phyloP scores from a whole-genome alignment of 139 green algal species.

The Chlorella ohadii region DNA sequence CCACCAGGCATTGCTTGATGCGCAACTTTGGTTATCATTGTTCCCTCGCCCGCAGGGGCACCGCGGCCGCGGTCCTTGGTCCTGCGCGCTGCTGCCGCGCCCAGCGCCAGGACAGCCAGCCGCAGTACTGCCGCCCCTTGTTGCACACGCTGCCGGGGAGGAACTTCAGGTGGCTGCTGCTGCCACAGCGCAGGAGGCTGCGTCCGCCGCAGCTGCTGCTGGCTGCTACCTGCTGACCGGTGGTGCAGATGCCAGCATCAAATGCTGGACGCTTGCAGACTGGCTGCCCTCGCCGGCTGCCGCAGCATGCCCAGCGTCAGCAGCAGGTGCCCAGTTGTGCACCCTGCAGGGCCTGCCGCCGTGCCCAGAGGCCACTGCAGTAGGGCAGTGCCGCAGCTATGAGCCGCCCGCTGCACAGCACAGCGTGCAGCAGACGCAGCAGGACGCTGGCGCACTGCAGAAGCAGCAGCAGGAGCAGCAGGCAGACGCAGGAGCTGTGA shows the following conservation, averaged over 20 bases:
- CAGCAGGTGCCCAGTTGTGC: not conserved
- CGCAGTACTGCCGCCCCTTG: too few relatives aligned
- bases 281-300: slow-evolving; percentile 20
- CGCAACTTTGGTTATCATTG: not conserved
- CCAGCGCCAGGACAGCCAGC: not conserved
- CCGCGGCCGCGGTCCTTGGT: slow-evolving; percentile 47
- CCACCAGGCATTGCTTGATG: too few relatives aligned
- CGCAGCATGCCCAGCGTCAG: not conserved
- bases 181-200: not conserved
- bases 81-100: not conserved
- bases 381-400: slow-evolving; percentile 58
- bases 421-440: not conserved
- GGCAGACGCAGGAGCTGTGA: not conserved
- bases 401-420: not conserved
- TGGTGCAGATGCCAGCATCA: slow-evolving; percentile 52
- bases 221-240: slow-evolving; percentile 37
- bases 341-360: not conserved
- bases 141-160: too few relatives aligned
- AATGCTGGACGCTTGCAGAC: slow-evolving; percentile 48
- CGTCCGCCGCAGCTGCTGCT: not conserved
- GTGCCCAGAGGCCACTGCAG: slow-evolving; percentile 56
- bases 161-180: not conserved
- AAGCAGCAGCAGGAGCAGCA: not conserved
- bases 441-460: not conserved
- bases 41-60: slow-evolving; percentile 34